Evolutionary conservation across 805 yeast genomes (phyloP), one percentile per base, ranked within the genome.

Genomic region (Myxozyma mucilagina): DNA sequence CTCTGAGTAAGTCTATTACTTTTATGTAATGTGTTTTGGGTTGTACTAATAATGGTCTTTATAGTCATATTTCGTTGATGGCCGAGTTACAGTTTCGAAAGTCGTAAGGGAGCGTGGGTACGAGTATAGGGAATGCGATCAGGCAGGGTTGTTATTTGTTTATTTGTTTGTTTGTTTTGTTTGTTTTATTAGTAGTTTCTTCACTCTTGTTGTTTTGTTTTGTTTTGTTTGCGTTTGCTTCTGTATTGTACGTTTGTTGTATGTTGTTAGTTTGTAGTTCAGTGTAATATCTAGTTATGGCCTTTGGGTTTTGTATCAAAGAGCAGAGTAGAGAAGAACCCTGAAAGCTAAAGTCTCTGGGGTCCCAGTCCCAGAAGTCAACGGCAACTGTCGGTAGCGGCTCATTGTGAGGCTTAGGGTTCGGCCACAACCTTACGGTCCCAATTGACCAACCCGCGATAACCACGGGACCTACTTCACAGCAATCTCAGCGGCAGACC

Each of bases 41-140:
- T 16, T 11, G 6, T 39, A 13, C 34, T 59, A 48, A 49, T 45
- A 13, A 38, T 6, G 29, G 5, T 39, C 3, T 43, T n/a, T n/a
- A 8, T 47, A 59, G 63, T 49, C 66, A 63, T 35, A 39, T 63
- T 13, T 60, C 66, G 39, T 47, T 63, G 41, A 43, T 61, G 50
- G 51, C 64, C 18, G 66, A 63, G 51, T 29, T 63, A 49, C 66
- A 63, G 54, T 63, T 63, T 45, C 56, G 54, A 44, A 61, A 59
- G 52, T 42, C 54, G 35, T 36, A 41, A 18, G 34, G 31, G 13
- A 18, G 4, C 10, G 34, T 18, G 35, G 31, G 10, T 10, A 11
- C 50, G 18, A 10, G 13, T 38, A 38, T 11, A 13, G 41, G n/a
- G 41, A 11, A 13, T 11, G 41, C 13, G n/a, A 48, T 1, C 3